phyloP scores from a whole-genome alignment of 106 monocot genomes.

The Vanilla planifolia region DNA sequence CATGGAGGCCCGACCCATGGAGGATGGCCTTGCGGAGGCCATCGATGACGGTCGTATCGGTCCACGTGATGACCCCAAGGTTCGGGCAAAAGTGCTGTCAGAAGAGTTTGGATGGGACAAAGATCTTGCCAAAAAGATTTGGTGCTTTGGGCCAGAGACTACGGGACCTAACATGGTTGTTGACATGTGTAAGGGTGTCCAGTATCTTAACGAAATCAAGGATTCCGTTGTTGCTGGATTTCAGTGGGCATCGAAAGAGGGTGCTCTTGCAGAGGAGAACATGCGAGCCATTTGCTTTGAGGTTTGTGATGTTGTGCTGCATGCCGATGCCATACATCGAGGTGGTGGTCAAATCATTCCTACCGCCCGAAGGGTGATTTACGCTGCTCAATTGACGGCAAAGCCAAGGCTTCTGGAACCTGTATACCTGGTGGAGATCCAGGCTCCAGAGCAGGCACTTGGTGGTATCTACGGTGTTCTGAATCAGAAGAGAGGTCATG shows the following conservation, averaged over 20 bases:
- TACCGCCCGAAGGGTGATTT: slow-evolving; percentile 39
- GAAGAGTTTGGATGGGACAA: slow-evolving; percentile 51
- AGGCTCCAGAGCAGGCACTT: slow-evolving; percentile 30
- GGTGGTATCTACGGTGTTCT: slow-evolving; percentile 41
- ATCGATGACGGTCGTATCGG: slow-evolving; percentile 37
- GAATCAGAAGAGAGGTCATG: slow-evolving; percentile 30
- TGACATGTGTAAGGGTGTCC: slow-evolving; percentile 47
- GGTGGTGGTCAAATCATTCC: slow-evolving; percentile 43
- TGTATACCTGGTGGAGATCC: slow-evolving; percentile 41
- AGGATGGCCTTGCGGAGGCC: slow-evolving; percentile 29
- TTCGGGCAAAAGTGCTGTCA: slow-evolving; percentile 21
- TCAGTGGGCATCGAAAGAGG: slow-evolving; percentile 50
- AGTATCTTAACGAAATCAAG: slow-evolving; percentile 45
- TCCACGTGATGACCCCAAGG: slow-evolving; percentile 34
- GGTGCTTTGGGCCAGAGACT: slow-evolving; percentile 47
- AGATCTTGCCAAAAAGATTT: slow-evolving; percentile 47
- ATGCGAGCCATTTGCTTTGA: slow-evolving; percentile 45
- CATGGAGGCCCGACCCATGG: slow-evolving; percentile 33
- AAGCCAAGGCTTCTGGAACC: slow-evolving; percentile 39
- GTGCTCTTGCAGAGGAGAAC: slow-evolving; percentile 35
- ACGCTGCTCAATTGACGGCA: slow-evolving; percentile 39
- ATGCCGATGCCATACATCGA: slow-evolving; percentile 38
- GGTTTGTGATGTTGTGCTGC: slow-evolving; percentile 35
- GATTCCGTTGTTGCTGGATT: slow-evolving; percentile 48
- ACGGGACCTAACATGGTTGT: slow-evolving; percentile 43